Conservation (phyloP, 352 stramenopile genomes). For the Detonula confervacea region DNA sequence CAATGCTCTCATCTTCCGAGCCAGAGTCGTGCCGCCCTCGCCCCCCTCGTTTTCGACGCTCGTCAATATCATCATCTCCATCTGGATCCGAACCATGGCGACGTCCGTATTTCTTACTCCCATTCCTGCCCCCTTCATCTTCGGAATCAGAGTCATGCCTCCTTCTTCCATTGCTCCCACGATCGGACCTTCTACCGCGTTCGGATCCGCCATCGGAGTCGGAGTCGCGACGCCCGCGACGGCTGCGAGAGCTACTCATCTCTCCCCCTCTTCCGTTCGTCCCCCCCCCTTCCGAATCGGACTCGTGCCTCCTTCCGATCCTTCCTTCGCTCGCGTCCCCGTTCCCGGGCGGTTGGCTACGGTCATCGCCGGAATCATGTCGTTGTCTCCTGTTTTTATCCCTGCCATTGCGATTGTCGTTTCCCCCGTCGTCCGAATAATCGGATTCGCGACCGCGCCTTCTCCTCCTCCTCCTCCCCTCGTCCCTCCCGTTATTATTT, state of each 20-base stretch:
- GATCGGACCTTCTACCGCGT: neutral
- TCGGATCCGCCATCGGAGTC: slow-evolving; percentile 43
- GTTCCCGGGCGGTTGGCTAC: too few relatives aligned
- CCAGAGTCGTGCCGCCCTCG: neutral
- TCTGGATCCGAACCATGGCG: slow-evolving; percentile 32
- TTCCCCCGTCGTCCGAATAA: too few relatives aligned
- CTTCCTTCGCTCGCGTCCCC: too few relatives aligned
- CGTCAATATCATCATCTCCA: neutral
- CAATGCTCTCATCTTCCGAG: neutral
- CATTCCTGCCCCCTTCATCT: slow-evolving; percentile 5
- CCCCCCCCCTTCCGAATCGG: neutral
- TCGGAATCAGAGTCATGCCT: slow-evolving; percentile 37
- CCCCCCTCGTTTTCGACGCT: neutral
- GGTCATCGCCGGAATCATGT: neutral
- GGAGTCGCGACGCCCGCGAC: slow-evolving; percentile 53
- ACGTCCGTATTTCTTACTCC: slow-evolving; percentile 2
- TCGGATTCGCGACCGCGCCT: too few relatives aligned
- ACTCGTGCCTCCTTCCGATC: neutral
- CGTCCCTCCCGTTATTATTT: too few relatives aligned
- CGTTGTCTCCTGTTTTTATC: neutral
- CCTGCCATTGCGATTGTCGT: too few relatives aligned
- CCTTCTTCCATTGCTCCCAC: neutral
- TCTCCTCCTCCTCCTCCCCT: neutral
- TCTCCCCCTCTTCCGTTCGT: too few relatives aligned
- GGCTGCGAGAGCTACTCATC: neutral